Conservation (phyloP, 2,329 filamentous ascomycete genomes). For the Coleophoma cylindrospora region DNA sequence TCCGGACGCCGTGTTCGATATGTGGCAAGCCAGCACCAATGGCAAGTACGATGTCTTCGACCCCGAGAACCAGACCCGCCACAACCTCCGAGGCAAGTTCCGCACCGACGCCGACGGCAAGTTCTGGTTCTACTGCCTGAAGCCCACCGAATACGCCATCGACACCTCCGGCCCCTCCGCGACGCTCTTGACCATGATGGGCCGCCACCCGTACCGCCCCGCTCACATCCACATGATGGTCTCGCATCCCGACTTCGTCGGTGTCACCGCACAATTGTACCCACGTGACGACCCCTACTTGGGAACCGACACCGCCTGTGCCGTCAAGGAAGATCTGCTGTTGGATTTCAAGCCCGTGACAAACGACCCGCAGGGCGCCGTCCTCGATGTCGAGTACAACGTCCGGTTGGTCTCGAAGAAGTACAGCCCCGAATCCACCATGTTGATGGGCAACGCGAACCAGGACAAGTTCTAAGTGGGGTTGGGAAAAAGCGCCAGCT, state of each 20-base stretch:
- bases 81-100: constrained; percentile 77
- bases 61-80: constrained; percentile 62
- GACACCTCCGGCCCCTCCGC: constrained; percentile 58
- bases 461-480: constrained; percentile 1
- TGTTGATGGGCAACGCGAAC: constrained; percentile 16
- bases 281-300: constrained; percentile 63
- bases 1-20: constrained; percentile 64
- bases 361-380: constrained; percentile 23
- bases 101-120: constrained; percentile 63
- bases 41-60: constrained; percentile 76
- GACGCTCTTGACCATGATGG: constrained; percentile 43
- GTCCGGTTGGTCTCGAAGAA: constrained; percentile 13
- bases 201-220: constrained; percentile 48
- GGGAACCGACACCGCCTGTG: constrained; percentile 38
- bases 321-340: constrained; percentile 45
- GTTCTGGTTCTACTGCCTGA: constrained; percentile 70
- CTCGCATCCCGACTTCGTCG: constrained; percentile 59
- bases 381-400: constrained; percentile 23
- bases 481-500: too few relatives aligned
- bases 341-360: constrained; percentile 39
- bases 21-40: constrained; percentile 74
- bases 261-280: constrained; percentile 70
- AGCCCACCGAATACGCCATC: constrained; percentile 69
- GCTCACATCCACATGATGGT: constrained; percentile 53
- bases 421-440: constrained; percentile 25